A percentile compares a stretch with the other conserved stretches of the same genome.
Conservation (phyloP, 768 basidiomycete species). For the Galerina marginata region DNA sequence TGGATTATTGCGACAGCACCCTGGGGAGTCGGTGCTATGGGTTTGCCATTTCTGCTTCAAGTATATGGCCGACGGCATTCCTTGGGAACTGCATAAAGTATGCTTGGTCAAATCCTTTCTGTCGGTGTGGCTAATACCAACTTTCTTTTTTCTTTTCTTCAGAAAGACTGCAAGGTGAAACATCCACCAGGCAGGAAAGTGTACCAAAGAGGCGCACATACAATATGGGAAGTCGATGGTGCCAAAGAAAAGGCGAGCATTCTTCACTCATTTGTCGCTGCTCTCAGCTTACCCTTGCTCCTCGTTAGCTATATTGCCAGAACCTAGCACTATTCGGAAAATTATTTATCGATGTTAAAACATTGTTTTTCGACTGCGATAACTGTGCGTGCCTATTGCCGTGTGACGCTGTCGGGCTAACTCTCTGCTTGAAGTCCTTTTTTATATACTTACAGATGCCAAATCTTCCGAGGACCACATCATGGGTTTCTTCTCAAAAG, state of each 20-base stretch:
- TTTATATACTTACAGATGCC: slow-evolving; percentile 91
- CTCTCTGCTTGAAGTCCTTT: slow-evolving; percentile 61
- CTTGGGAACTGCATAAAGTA: slow-evolving; percentile 73
- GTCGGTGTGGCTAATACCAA: background rate
- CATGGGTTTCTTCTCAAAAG: slow-evolving; percentile 75
- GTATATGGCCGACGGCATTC: slow-evolving; percentile 80
- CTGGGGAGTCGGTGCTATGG: slow-evolving; percentile 65
- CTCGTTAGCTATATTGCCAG: slow-evolving; percentile 87
- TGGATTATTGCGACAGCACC: slow-evolving; percentile 55
- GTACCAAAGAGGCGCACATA: slow-evolving; percentile 87
- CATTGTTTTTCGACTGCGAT: slow-evolving; percentile 88
- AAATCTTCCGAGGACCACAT: slow-evolving; percentile 81
- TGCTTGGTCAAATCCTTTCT: slow-evolving; percentile 31
- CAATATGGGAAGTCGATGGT: slow-evolving; percentile 97
- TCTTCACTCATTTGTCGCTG: background rate
- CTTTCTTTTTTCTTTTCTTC: background rate
- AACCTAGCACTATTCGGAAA: slow-evolving; percentile 96
- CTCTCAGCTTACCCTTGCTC: slow-evolving; percentile 2
- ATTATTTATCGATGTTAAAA: slow-evolving; percentile 98
- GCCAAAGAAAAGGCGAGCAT: slow-evolving; percentile 74
- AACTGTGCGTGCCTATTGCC: slow-evolving; percentile 60
- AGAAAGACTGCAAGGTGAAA: slow-evolving; percentile 71
- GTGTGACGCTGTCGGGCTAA: slow-evolving; percentile 2
- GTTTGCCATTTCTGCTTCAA: slow-evolving; percentile 97
- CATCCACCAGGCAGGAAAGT: slow-evolving; percentile 90